These are phyloP conservation scores for Nemophila menziesii DNA, from an alignment of 257 asterid species.

Conservation along the genomic window DNA sequence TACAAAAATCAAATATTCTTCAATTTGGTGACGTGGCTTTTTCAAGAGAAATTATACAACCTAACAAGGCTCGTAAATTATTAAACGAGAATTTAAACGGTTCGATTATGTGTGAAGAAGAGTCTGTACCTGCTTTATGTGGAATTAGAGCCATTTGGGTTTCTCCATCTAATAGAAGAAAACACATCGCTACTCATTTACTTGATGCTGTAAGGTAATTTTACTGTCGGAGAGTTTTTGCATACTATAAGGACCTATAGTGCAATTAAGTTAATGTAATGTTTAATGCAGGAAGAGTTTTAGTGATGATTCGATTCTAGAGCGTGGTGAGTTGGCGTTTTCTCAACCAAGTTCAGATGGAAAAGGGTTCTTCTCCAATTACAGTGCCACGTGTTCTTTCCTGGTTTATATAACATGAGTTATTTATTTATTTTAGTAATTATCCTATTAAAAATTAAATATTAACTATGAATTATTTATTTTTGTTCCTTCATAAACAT, in stretches of 20 bases:
- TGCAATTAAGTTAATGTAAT: background rate
- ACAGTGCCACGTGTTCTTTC: slow-evolving; percentile 38
- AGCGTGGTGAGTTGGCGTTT: slow-evolving; percentile 38
- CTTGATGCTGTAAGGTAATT: slow-evolving; percentile 71
- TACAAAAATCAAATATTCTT: slow-evolving; percentile 27
- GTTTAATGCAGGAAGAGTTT: slow-evolving; percentile 50
- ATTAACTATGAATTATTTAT: background rate
- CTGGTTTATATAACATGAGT: slow-evolving; percentile 55
- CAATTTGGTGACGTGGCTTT: slow-evolving; percentile 65
- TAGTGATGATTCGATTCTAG: slow-evolving; percentile 28
- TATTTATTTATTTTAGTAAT: too few species aligned
- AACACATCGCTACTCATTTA: slow-evolving; percentile 52
- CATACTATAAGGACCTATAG: too few species aligned
- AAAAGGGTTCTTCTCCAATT: slow-evolving; percentile 47
- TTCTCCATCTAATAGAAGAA: slow-evolving; percentile 62
- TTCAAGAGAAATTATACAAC: slow-evolving; percentile 44
- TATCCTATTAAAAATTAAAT: too few species aligned
- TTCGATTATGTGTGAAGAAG: slow-evolving; percentile 34
- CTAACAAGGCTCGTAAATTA: slow-evolving; percentile 14
- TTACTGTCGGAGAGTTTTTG: background rate
- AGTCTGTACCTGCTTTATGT: slow-evolving; percentile 49
- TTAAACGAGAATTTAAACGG: slow-evolving; percentile 32
- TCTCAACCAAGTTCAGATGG: slow-evolving; percentile 73
- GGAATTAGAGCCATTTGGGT: slow-evolving; percentile 96
- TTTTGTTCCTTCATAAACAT: too few species aligned